Evolutionary conservation across 2,329 filamentous ascomycete species (phyloP), one percentile per base, ranked within the genome.

Genomic region (Cucurbitaria berberidis): DNA sequence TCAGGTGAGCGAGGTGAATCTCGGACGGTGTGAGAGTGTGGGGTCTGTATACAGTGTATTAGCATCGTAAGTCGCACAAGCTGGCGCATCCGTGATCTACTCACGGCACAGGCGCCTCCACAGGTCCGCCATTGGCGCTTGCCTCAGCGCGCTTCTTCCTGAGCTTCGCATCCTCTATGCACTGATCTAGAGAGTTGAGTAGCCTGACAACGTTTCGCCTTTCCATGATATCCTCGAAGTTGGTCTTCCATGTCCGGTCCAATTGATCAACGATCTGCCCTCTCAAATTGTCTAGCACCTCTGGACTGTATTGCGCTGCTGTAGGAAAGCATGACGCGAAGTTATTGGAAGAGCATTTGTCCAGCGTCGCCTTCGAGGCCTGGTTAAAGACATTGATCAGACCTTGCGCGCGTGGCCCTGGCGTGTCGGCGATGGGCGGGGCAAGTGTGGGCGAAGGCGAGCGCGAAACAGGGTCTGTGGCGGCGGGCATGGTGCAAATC

Each of bases 261-360:
- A 88, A 69, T 60, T 85, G 81, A 45, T 80, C 78, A 36, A 83
- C 82, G 59, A 88, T 79, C 59, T 87, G 83, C 48, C 80, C 76
- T 74, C 84, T 84, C 19, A 88, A 76, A 3, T 78, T 77, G 62
- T 85, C 81, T 51, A 88, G 66, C 36, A 80, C 80, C 22, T 80
- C 81, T 1, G 84, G 81, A 10, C 83, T 83, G 62, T 86, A 77
- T 62, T 78, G 76, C 16, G 85, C 82, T 1, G 84, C 81, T 0
- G 86, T 88, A 0, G 86, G 85, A 59, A 88, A 88, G 63, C 86
- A 88, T 21, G 83, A 76, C 0, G 83, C 79, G 68, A 88, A 88
- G 62, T 86, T 87, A 43, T 77, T 75, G 67, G 86, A 83, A 9
- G 80, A 84, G 70, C 84, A 86, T 45, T 84, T 84, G 57, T 82